Evolutionary conservation across 1,139 yeast genomes (phyloP).

Genomic region (Lodderomyces elongisporus): DNA sequence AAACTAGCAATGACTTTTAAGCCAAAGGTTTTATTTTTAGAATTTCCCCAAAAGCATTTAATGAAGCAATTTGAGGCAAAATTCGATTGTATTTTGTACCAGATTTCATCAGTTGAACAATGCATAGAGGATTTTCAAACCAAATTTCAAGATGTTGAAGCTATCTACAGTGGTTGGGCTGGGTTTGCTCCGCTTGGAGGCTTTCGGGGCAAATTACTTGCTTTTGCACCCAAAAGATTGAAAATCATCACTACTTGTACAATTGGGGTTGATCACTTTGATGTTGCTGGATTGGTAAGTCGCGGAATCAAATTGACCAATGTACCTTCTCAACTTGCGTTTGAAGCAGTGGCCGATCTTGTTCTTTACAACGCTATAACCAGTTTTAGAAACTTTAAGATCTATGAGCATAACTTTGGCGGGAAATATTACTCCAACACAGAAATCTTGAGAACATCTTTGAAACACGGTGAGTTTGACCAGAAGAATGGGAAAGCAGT

Average conservation of each 20-base stretch:
- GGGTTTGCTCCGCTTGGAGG: slow-evolving; percentile 51
- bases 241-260: slow-evolving; percentile 61
- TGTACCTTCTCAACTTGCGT: slow-evolving; percentile 57
- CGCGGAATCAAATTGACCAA: slow-evolving; percentile 56
- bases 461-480: slow-evolving; percentile 35
- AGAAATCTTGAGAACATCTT: slow-evolving; percentile 31
- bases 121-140: slow-evolving; percentile 33
- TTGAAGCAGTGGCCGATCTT: slow-evolving; percentile 74
- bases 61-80: slow-evolving; percentile 25
- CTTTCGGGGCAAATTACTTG: slow-evolving; percentile 42
- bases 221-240: slow-evolving; percentile 46
- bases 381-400: slow-evolving; percentile 56
- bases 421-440: slow-evolving; percentile 31
- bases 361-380: slow-evolving; percentile 57
- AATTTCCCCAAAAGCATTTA: slow-evolving; percentile 27
- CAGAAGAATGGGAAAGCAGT: slow-evolving; percentile 30
- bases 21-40: slow-evolving; percentile 43
- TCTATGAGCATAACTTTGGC: slow-evolving; percentile 40
- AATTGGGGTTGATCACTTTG: slow-evolving; percentile 66
- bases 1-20: slow-evolving; percentile 12
- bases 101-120: slow-evolving; percentile 36
- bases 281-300: slow-evolving; percentile 33
- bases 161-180: slow-evolving; percentile 62
- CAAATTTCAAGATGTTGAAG: slow-evolving; percentile 40
- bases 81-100: slow-evolving; percentile 42